Conservation (phyloP, 176 grass and related monocot genomes). For the Aegilops sharonensis region DNA sequence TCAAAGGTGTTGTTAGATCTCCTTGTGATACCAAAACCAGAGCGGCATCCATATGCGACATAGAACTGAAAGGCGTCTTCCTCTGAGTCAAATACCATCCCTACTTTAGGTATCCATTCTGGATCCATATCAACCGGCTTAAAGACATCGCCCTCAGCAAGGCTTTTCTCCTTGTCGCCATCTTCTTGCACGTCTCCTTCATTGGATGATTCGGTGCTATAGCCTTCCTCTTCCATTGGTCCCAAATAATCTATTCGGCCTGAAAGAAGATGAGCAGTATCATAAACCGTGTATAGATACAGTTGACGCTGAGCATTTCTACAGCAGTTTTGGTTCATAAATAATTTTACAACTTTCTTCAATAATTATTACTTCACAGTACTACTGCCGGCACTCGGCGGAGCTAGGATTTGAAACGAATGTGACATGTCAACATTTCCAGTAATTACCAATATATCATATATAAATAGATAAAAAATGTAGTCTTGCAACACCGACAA, state of each 20-base stretch:
- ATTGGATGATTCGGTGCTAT: slow-evolving; percentile 58
- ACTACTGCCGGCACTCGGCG: no score
- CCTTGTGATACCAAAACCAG: slow-evolving; percentile 75
- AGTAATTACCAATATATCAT: no score
- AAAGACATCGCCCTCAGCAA: slow-evolving; percentile 24
- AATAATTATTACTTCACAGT: not conserved
- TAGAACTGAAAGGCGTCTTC: slow-evolving; percentile 90
- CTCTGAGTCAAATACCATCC: slow-evolving; percentile 74
- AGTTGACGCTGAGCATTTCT: not conserved
- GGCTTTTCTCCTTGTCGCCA: slow-evolving; percentile 43
- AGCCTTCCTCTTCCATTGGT: slow-evolving; percentile 53
- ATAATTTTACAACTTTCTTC: not conserved
- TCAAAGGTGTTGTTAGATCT: slow-evolving; percentile 84
- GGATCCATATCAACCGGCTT: slow-evolving; percentile 55
- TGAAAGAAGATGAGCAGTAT: slow-evolving; percentile 15
- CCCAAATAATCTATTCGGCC: slow-evolving; percentile 7
- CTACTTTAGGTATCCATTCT: slow-evolving; percentile 52
- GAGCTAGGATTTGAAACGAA: no score
- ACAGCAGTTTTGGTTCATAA: not conserved
- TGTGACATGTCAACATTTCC: no score
- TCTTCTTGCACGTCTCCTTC: slow-evolving; percentile 55
- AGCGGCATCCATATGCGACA: slow-evolving; percentile 65
- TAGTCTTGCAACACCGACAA: no score
- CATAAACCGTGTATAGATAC: not conserved
- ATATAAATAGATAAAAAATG: no score